These are phyloP conservation scores for Caryopteris hybrid DNA, from an alignment of 305 asterid species.

Conservation along the genomic window DNA sequence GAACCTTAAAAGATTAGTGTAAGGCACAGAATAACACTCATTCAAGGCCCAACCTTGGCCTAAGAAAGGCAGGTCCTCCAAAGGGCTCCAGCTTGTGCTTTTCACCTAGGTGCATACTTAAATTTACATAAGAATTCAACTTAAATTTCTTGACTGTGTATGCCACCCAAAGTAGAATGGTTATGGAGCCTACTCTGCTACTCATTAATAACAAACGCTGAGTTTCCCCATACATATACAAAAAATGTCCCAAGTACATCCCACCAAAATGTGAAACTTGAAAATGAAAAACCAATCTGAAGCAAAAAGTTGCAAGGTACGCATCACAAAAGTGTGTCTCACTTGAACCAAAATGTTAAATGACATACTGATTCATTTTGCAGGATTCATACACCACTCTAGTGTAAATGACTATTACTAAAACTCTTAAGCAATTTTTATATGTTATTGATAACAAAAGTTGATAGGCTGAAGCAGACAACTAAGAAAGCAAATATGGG, in stretches of 20 bases:
- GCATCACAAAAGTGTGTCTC: neutral
- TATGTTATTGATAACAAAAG: neutral
- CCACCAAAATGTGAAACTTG: neutral
- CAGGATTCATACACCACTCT: neutral
- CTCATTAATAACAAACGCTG: neutral
- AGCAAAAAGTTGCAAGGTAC: neutral
- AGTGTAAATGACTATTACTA: neutral
- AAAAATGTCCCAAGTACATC: neutral
- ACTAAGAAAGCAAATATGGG: neutral
- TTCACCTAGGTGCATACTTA: neutral
- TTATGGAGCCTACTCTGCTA: neutral
- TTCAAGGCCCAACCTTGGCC: neutral
- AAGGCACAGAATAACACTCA: neutral
- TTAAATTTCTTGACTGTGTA: neutral
- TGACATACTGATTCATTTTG: neutral
- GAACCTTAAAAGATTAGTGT: neutral
- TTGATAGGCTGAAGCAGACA: neutral
- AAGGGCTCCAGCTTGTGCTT: neutral
- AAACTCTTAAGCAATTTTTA: neutral
- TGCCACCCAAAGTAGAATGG: neutral
- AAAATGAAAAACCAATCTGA: neutral
- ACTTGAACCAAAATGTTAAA: neutral
- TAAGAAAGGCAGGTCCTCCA: neutral
- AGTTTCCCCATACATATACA: neutral
- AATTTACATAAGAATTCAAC: neutral